Conservation (phyloP, 495 filamentous ascomycete species). For the Tuber microsphaerosporum region DNA sequence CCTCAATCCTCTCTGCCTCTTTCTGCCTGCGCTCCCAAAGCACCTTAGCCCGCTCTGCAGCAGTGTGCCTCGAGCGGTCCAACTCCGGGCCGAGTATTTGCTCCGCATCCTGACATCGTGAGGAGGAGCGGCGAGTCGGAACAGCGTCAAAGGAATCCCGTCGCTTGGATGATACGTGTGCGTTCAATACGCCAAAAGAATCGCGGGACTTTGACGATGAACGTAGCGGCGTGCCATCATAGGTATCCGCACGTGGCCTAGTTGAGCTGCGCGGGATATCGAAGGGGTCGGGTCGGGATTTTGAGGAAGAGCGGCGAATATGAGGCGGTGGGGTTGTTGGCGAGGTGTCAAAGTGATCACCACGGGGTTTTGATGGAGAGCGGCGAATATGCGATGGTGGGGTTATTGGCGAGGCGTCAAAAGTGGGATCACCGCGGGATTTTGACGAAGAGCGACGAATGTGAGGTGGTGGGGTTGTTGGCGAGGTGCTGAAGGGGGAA, state of each 20-base stretch:
- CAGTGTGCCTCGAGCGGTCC: not conserved
- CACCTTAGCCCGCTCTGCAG: not conserved
- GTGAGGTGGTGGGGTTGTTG: not conserved
- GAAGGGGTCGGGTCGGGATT: not conserved
- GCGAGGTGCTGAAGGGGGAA: not conserved
- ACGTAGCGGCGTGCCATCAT: not conserved
- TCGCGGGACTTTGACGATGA: not conserved
- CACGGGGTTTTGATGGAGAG: not conserved
- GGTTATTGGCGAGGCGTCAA: not conserved
- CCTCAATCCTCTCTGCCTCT: not conserved
- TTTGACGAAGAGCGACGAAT: not conserved
- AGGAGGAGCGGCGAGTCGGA: not conserved
- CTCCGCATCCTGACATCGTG: not conserved
- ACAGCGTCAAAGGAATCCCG: not conserved
- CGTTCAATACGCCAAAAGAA: not conserved
- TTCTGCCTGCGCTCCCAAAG: not conserved
- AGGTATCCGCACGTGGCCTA: not conserved
- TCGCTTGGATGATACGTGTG: not conserved
- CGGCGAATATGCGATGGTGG: not conserved
- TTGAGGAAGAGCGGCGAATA: not conserved
- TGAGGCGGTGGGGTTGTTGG: not conserved
- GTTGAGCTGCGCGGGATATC: not conserved
- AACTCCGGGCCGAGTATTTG: not conserved
- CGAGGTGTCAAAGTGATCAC: not conserved
- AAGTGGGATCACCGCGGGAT: not conserved